These are phyloP conservation scores for Vitis rupestris DNA, from an alignment of 164 flowering plant species.

Conservation along the genomic window DNA sequence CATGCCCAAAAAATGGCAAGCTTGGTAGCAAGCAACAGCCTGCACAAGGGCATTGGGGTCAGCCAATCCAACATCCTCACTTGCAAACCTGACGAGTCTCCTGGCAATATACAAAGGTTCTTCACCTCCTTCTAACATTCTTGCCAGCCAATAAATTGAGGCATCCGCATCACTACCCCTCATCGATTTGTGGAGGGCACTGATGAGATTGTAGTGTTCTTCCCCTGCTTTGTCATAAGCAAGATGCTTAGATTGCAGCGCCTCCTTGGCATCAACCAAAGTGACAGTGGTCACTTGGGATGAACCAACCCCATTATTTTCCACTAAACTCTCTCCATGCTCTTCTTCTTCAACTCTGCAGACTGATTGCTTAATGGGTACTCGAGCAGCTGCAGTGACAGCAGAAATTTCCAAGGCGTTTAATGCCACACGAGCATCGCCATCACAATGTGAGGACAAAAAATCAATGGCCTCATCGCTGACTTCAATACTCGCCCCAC, in stretches of 20 bases:
- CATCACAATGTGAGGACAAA: conserved; percentile 62
- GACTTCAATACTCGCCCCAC: conserved; percentile 22
- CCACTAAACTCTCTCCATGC: not conserved
- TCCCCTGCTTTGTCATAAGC: conserved; percentile 79
- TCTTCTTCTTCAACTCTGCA: not conserved
- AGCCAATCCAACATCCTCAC: conserved; percentile 90
- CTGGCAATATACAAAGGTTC: conserved; percentile 83
- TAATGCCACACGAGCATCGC: conserved; percentile 89
- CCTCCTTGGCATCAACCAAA: conserved; percentile 70
- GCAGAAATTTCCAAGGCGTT: conserved; percentile 78
- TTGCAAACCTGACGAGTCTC: conserved; percentile 66
- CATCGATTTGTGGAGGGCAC: conserved; percentile 90
- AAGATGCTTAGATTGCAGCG: conserved; percentile 73
- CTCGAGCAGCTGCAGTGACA: conserved; percentile 52
- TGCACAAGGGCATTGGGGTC: conserved; percentile 68
- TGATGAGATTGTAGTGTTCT: conserved; percentile 80
- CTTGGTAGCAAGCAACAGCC: conserved; percentile 86
- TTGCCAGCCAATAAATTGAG: conserved; percentile 80
- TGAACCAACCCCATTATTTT: conserved; percentile 8
- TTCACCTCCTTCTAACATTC: conserved; percentile 94
- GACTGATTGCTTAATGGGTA: not conserved
- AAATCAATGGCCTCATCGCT: conserved; percentile 47
- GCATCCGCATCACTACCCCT: conserved; percentile 85
- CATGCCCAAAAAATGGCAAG: conserved; percentile 90
- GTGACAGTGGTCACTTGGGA: conserved; percentile 19